Base-by-base conservation (phyloP, 805 yeast genomes). In the Candida vaughaniae region DNA sequence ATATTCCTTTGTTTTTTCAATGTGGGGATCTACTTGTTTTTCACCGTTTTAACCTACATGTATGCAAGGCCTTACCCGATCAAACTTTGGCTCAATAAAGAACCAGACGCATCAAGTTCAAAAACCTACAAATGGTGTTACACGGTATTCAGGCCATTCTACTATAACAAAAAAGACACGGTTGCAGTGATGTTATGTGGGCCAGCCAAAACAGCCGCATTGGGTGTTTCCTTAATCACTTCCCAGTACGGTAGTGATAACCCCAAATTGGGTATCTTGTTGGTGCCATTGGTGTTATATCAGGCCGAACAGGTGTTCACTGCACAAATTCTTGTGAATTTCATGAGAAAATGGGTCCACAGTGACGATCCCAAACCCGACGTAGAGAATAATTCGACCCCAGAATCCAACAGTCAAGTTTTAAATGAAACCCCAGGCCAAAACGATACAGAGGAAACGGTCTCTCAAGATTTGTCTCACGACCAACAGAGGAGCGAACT, bases 131-230 rank as follows among this genome's bases (percentile, higher is more conserved):
- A 48, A 5, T 60, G 57, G 46, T 42, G 66, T 16, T 75, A 78
- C 53, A 58, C 56, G 29, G 20, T 69, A 1, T 59, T 79, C 41
- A 57, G 69, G 37, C 91, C 91, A 1, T 86, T 85, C 50, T 84
- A 82, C 58, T 84, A 84, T 58, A 69, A 71, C 49, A 75, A 81
- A 47, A 58, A 66, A 35, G 95, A 89, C 52, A 77, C 95, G 0
- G 85, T 86, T 23, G 72, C 90, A 9, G 74, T 89, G 34, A 75
- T 88, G 83, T 71, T 87, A 41, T 86, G 95, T 60, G 95, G 95
- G 8, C 91, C 95, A 4, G 95, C 96, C 2, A 89, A 88, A 58
- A 88, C 96, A 1, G 96, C 95, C 0, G 96, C 96, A 0, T 66
- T 88, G 35, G 96, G 96, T 25, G 95, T 88, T 3, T 84, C 95